phyloP scores from a whole-genome alignment of 306 rosid species.

The Sindora glabra region DNA sequence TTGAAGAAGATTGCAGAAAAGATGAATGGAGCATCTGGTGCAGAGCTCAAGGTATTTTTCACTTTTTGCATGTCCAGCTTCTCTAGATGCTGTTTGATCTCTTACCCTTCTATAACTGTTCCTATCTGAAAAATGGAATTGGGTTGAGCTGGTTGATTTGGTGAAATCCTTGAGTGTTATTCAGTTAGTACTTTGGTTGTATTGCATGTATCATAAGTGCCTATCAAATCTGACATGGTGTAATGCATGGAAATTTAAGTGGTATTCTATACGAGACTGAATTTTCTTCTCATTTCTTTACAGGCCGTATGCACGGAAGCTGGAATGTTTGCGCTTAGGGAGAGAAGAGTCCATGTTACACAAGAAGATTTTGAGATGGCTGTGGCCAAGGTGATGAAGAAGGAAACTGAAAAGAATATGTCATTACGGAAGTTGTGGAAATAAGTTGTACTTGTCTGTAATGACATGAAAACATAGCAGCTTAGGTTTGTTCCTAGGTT shows the following conservation, averaged over 20 bases:
- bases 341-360: slow-evolving; percentile 91
- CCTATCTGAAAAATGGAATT: background rate
- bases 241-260: background rate
- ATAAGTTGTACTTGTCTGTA: slow-evolving; percentile 30
- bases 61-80: background rate
- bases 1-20: slow-evolving; percentile 97
- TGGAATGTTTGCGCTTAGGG: slow-evolving; percentile 97
- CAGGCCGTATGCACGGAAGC: slow-evolving; percentile 99
- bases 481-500: background rate
- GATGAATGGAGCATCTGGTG: slow-evolving; percentile 99
- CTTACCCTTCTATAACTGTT: background rate
- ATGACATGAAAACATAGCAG: slow-evolving; percentile 11
- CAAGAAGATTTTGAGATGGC: slow-evolving; percentile 99
- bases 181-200: background rate
- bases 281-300: background rate
- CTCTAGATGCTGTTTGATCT: background rate
- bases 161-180: background rate
- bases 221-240: background rate
- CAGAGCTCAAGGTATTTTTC: slow-evolving; percentile 80
- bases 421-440: slow-evolving; percentile 97
- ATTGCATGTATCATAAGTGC: too few relatives aligned
- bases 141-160: background rate
- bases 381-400: slow-evolving; percentile 99
- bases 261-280: background rate
- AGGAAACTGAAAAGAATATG: slow-evolving; percentile 93